Evolutionary conservation across 495 filamentous ascomycete genomes (phyloP).

Genomic region (Xylaria acuta): DNA sequence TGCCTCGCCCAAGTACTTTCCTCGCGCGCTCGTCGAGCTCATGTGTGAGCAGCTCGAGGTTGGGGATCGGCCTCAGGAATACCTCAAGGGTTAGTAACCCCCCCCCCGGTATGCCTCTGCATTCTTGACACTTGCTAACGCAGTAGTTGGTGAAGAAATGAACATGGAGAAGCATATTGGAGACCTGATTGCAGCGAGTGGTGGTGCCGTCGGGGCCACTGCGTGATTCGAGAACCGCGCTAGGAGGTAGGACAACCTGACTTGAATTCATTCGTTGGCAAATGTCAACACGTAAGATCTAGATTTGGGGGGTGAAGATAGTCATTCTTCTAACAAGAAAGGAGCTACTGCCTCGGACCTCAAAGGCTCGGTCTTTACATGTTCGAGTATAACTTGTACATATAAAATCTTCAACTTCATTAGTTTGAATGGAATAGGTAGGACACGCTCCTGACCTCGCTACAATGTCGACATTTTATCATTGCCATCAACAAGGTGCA

Average conservation of each 20-base stretch:
- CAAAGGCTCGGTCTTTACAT: background rate
- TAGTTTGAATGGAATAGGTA: background rate
- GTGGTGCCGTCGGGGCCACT: background rate
- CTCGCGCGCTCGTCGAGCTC: constrained; percentile 55
- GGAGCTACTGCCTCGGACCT: background rate
- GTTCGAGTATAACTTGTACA: background rate
- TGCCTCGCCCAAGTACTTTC: constrained; percentile 49
- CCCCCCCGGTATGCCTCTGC: background rate
- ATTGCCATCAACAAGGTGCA: background rate
- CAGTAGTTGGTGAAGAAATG: constrained; percentile 13
- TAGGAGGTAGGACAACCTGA: background rate
- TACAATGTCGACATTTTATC: background rate
- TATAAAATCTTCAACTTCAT: background rate
- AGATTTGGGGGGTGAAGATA: background rate
- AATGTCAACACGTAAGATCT: background rate
- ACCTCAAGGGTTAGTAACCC: constrained; percentile 40
- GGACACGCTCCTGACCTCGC: background rate
- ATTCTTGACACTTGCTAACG: constrained; percentile 21
- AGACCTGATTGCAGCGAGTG: background rate
- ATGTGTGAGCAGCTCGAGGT: constrained; percentile 58
- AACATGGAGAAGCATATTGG: background rate
- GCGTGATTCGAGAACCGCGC: background rate
- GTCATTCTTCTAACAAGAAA: background rate
- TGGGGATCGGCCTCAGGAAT: constrained; percentile 53
- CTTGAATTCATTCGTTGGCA: background rate